These are phyloP conservation scores for Skeletonema costatum DNA, from an alignment of 108 stramenopile genomes.

Conservation along the genomic window DNA sequence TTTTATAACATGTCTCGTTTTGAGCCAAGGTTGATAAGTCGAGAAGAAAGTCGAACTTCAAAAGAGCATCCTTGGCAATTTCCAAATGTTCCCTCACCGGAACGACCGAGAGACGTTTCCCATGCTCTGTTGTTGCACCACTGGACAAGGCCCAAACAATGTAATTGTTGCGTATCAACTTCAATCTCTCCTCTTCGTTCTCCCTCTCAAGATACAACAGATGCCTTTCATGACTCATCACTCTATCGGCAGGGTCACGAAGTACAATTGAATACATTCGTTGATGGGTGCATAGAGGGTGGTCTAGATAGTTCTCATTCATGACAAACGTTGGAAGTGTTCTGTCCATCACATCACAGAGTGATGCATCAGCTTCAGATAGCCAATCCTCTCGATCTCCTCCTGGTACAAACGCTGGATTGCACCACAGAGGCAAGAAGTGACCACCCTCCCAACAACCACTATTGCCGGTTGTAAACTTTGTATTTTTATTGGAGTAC, in stretches of 20 bases:
- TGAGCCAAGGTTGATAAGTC: too few species aligned
- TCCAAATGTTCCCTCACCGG: not conserved
- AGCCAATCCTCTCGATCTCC: not conserved
- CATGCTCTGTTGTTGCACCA: not conserved
- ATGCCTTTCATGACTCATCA: constrained; percentile 20
- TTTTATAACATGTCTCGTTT: not conserved
- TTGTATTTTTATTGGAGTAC: not conserved
- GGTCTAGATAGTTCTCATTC: constrained; percentile 35
- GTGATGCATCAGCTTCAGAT: not conserved
- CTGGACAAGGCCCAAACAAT: constrained; percentile 22
- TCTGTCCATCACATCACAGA: not conserved
- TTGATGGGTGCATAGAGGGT: constrained; percentile 7
- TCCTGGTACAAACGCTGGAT: not conserved
- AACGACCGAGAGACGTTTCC: not conserved
- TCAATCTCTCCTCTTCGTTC: not conserved
- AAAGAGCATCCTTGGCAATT: constrained; percentile 17
- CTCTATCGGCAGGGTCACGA: constrained; percentile 19
- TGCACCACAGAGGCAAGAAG: constrained; percentile 21
- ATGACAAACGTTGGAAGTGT: constrained; percentile 19
- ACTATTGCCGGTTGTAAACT: not conserved
- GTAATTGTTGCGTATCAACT: constrained; percentile 8
- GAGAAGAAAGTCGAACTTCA: constrained; percentile 13
- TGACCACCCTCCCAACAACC: constrained; percentile 19
- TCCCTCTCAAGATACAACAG: not conserved
- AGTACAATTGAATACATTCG: constrained; percentile 16